These are phyloP conservation scores for Onygenales sp. DNA, from an alignment of 2,329 filamentous ascomycete genomes.

Conservation along the genomic window DNA sequence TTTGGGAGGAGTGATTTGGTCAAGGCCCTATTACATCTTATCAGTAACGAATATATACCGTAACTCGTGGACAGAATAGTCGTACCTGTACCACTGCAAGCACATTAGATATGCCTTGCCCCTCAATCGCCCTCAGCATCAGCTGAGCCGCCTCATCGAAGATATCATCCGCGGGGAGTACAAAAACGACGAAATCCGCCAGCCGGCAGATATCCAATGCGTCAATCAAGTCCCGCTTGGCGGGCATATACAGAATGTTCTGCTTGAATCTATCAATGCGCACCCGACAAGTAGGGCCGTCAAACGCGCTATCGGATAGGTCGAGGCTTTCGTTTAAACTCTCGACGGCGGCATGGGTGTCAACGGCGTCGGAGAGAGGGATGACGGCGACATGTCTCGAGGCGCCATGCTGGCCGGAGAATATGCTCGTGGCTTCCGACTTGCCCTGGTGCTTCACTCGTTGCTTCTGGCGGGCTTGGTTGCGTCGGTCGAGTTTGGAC, in stretches of 20 bases:
- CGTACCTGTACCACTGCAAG: slow-evolving; percentile 64
- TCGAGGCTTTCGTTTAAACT: slow-evolving; percentile 72
- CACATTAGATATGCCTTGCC: slow-evolving; percentile 90
- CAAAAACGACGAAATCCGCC: slow-evolving; percentile 83
- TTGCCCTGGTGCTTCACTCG: slow-evolving; percentile 75
- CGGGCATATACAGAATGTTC: slow-evolving; percentile 74
- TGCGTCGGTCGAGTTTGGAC: slow-evolving; percentile 92
- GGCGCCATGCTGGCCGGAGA: slow-evolving; percentile 76
- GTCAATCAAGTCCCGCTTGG: slow-evolving; percentile 62
- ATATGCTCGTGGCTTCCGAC: slow-evolving; percentile 67
- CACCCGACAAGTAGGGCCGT: slow-evolving; percentile 52
- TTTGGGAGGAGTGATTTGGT: slow-evolving; percentile 70
- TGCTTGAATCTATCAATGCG: slow-evolving; percentile 89
- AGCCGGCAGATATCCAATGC: slow-evolving; percentile 78
- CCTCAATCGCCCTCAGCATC: slow-evolving; percentile 77
- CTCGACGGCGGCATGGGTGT: slow-evolving; percentile 57
- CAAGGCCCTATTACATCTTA: slow-evolving; percentile 43
- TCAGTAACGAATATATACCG: neutral
- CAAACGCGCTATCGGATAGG: slow-evolving; percentile 55
- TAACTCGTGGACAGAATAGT: neutral
- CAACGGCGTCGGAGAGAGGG: slow-evolving; percentile 66
- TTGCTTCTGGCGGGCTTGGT: slow-evolving; percentile 87
- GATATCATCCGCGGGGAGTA: slow-evolving; percentile 72
- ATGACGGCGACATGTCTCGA: slow-evolving; percentile 82
- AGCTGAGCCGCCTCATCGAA: slow-evolving; percentile 78